These are phyloP conservation scores for Chlamydomonas applanata DNA, from an alignment of 139 green algal species.

Conservation along the genomic window DNA sequence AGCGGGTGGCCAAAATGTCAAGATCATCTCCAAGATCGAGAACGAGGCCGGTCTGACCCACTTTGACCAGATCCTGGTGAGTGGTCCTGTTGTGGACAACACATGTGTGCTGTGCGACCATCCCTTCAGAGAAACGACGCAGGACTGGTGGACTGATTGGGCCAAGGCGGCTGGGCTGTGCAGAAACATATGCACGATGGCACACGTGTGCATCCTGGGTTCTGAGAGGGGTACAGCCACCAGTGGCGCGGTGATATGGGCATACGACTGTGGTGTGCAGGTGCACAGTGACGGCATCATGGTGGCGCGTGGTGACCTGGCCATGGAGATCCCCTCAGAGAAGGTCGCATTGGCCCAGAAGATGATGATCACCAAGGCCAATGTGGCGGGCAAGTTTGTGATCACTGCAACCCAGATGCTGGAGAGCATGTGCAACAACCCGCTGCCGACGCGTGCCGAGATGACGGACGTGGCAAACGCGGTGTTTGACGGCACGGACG, in stretches of 20 bases:
- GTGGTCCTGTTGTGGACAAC: too few relatives aligned
- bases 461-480: conserved; percentile 66
- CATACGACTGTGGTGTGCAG: too few relatives aligned
- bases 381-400: conserved; percentile 53
- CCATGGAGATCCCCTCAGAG: conserved; percentile 59
- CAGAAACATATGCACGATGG: too few relatives aligned
- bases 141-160: too few relatives aligned
- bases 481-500: conserved; percentile 62
- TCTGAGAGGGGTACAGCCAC: neutral
- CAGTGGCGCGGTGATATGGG: too few relatives aligned
- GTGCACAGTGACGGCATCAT: conserved; percentile 65
- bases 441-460: conserved; percentile 58
- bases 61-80: too few relatives aligned
- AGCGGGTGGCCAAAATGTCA: conserved; percentile 44
- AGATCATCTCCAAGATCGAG: conserved; percentile 83
- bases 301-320: conserved; percentile 66
- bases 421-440: conserved; percentile 55
- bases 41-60: conserved; percentile 68
- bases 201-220: neutral
- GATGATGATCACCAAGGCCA: conserved; percentile 61
- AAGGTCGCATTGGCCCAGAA: conserved; percentile 58
- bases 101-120: too few relatives aligned
- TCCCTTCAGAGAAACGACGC: too few relatives aligned
- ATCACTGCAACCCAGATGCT: conserved; percentile 51
- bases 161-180: too few relatives aligned